Conservation (phyloP, 2,329 filamentous ascomycete genomes). For the Diplodia intermedia region DNA sequence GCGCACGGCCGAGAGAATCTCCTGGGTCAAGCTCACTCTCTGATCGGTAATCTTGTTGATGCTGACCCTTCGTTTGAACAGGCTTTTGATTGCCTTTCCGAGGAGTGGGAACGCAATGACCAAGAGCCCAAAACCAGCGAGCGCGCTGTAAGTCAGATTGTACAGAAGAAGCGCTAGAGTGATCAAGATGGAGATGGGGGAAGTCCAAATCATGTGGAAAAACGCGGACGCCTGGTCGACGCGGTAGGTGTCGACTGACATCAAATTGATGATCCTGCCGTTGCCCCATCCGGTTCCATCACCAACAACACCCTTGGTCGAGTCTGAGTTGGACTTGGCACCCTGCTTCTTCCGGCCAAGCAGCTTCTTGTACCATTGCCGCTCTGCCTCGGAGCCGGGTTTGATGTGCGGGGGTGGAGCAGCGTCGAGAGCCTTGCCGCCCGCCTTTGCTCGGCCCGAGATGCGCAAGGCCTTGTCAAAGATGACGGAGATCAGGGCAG, state of each 20-base stretch:
- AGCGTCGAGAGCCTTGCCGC: conserved; percentile 63
- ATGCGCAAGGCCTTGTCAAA: conserved; percentile 93
- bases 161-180: conserved; percentile 81
- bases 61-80: conserved; percentile 75
- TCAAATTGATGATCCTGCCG: conserved; percentile 87
- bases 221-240: conserved; percentile 86
- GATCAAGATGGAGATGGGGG: conserved; percentile 77
- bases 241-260: conserved; percentile 95
- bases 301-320: conserved; percentile 60
- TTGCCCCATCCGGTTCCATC: conserved; percentile 90
- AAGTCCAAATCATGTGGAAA: conserved; percentile 91
- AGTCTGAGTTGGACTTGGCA: conserved; percentile 50
- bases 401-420: conserved; percentile 52
- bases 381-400: conserved; percentile 58
- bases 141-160: conserved; percentile 87
- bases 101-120: conserved; percentile 79
- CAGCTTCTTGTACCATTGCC: conserved; percentile 58
- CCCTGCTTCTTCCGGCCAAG: conserved; percentile 48
- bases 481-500: conserved; percentile 81
- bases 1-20: conserved; percentile 86
- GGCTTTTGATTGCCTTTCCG: conserved; percentile 74
- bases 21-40: conserved; percentile 87
- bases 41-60: conserved; percentile 97
- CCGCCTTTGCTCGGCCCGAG: conserved; percentile 85
- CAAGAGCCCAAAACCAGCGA: conserved; percentile 85